These are phyloP conservation scores for Mycoemilia scoparia DNA, from an alignment of 192 early-diverging fungal genomes.

Conservation along the genomic window DNA sequence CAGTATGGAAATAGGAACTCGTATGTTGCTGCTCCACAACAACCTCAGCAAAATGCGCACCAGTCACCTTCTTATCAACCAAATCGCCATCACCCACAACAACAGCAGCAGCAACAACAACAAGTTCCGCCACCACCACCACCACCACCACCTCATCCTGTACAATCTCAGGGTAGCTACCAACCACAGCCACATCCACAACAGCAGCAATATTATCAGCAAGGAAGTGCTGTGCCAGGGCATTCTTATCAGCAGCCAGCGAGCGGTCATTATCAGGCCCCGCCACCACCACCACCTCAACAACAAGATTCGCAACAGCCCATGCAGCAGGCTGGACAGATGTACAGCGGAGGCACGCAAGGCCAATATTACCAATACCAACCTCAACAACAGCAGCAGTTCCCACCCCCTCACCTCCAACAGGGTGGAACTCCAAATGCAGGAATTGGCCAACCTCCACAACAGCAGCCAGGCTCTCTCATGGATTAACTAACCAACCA, in stretches of 20 bases:
- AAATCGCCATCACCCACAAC: conserved; percentile 2
- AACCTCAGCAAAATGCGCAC: too few relatives aligned
- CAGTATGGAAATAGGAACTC: too few relatives aligned
- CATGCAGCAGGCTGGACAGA: conserved; percentile 4
- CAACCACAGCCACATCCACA: conserved; percentile 6
- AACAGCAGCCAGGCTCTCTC: too few relatives aligned
- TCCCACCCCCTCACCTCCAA: too few relatives aligned
- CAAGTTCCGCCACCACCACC: not conserved
- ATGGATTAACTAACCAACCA: too few relatives aligned
- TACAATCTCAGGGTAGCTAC: conserved; percentile 1
- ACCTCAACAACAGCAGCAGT: not conserved
- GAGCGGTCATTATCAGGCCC: conserved; percentile 10
- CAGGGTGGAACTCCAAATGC: too few relatives aligned
- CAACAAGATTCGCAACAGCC: conserved; percentile 6
- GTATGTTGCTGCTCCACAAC: too few relatives aligned
- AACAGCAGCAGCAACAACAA: conserved; percentile 2
- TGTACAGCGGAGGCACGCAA: conserved; percentile 1
- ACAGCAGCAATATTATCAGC: conserved; percentile 6
- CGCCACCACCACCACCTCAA: conserved; percentile 5
- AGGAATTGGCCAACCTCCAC: too few relatives aligned
- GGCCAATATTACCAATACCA: conserved; percentile 1
- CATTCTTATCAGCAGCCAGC: too few relatives aligned
- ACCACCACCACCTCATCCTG: not conserved
- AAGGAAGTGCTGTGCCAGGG: not conserved
- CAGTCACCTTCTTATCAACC: too few relatives aligned